phyloP scores from a whole-genome alignment of 371 early-diverging fungal genomes.

The Mucor sp. region DNA sequence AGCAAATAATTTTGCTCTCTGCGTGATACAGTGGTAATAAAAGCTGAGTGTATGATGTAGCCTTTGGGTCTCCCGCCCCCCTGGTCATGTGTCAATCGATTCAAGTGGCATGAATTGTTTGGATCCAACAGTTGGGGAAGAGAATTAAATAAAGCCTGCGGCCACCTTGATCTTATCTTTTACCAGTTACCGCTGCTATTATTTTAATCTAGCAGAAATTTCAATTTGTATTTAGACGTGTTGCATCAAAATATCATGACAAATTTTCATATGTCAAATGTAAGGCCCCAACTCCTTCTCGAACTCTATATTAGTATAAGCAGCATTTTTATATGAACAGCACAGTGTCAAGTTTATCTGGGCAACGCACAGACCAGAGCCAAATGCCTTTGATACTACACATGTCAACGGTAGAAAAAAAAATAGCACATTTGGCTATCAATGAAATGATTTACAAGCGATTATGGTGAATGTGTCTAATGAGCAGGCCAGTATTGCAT shows the following conservation, averaged over 20 bases:
- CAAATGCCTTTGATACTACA: too few relatives aligned
- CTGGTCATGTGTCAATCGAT: constrained; percentile 10
- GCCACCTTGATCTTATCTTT: background rate
- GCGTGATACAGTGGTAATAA: background rate
- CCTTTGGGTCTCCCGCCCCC: background rate
- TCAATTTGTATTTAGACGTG: too few relatives aligned
- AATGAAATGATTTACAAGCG: too few relatives aligned
- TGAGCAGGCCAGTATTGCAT: too few relatives aligned
- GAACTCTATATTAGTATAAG: background rate
- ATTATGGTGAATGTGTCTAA: too few relatives aligned
- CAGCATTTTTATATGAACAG: background rate
- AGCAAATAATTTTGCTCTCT: background rate
- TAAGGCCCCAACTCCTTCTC: background rate
- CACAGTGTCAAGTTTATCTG: background rate
- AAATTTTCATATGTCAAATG: background rate
- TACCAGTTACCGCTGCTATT: background rate
- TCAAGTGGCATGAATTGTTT: constrained; percentile 11
- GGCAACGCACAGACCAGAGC: background rate
- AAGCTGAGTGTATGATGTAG: background rate
- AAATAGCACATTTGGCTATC: too few relatives aligned
- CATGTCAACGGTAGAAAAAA: too few relatives aligned
- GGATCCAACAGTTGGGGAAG: constrained; percentile 6
- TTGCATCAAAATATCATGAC: background rate
- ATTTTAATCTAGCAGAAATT: too few relatives aligned
- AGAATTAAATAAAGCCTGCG: background rate